These are phyloP conservation scores for Huiozyma sinensis DNA, from an alignment of 805 yeast species.

Conservation along the genomic window DNA sequence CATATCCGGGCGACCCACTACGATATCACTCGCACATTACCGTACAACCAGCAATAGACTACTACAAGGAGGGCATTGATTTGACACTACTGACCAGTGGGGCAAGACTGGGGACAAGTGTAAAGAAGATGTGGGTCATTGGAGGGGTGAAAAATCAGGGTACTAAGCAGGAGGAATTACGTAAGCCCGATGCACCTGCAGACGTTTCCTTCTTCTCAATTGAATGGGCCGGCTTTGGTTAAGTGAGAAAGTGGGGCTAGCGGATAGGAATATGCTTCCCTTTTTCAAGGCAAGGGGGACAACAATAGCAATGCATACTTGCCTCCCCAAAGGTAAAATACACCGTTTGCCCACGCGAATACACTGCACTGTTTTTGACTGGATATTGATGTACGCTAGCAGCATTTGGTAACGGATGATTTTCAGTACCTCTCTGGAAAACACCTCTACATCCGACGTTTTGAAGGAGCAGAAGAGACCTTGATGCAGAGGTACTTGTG, in stretches of 20 bases:
- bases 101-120: constrained; percentile 89
- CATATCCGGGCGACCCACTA: constrained; percentile 92
- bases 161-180: constrained; percentile 7
- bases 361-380: too few species aligned
- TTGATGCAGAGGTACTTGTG: too few species aligned
- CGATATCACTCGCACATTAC: constrained; percentile 81
- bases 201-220: constrained; percentile 49
- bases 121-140: constrained; percentile 72
- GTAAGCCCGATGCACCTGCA: not conserved
- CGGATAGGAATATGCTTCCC: too few species aligned
- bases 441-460: too few species aligned
- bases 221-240: constrained; percentile 98
- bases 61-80: constrained; percentile 39
- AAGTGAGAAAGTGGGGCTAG: constrained; percentile 2
- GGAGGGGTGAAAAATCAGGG: constrained; percentile 28
- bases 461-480: too few species aligned
- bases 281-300: too few species aligned
- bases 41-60: constrained; percentile 38
- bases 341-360: too few species aligned
- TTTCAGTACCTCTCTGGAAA: too few species aligned
- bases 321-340: too few species aligned
- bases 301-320: too few species aligned
- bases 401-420: too few species aligned
- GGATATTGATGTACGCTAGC: too few species aligned
- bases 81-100: constrained; percentile 58